These are phyloP conservation scores for Exophiala xenobiotica DNA, from an alignment of 2,329 filamentous ascomycete species.

Conservation along the genomic window DNA sequence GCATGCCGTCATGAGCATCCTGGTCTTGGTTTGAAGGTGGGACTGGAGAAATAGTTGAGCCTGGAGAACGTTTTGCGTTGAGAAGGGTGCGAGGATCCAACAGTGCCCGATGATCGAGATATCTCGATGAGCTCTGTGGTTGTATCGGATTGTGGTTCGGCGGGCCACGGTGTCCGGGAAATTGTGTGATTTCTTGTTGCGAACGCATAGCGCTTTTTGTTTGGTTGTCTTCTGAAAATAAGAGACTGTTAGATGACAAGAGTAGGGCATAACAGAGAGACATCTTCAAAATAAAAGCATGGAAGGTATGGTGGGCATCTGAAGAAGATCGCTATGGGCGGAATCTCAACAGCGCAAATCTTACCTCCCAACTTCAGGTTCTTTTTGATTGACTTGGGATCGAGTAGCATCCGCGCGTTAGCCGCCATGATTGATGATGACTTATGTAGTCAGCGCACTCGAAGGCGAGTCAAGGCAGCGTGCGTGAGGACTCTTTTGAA, in stretches of 20 bases:
- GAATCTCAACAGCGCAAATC: not conserved
- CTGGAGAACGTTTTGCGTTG: not conserved
- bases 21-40: not conserved
- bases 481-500: constrained; percentile 3
- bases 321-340: not conserved
- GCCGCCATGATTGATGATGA: constrained; percentile 36
- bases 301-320: too few relatives aligned
- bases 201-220: not conserved
- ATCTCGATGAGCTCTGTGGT: not conserved
- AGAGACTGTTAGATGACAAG: too few relatives aligned
- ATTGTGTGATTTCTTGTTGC: not conserved
- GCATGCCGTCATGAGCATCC: not conserved
- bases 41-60: not conserved
- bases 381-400: constrained; percentile 44
- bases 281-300: too few relatives aligned
- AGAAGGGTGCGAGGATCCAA: not conserved
- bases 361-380: constrained; percentile 27
- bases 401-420: constrained; percentile 44
- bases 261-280: too few relatives aligned
- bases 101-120: not conserved
- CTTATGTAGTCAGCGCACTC: not conserved
- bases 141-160: not conserved
- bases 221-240: too few relatives aligned
- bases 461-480: not conserved
- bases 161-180: not conserved